Evolutionary conservation across 179 eudicot species (phyloP).

Genomic region (Patellifolia procumbens): DNA sequence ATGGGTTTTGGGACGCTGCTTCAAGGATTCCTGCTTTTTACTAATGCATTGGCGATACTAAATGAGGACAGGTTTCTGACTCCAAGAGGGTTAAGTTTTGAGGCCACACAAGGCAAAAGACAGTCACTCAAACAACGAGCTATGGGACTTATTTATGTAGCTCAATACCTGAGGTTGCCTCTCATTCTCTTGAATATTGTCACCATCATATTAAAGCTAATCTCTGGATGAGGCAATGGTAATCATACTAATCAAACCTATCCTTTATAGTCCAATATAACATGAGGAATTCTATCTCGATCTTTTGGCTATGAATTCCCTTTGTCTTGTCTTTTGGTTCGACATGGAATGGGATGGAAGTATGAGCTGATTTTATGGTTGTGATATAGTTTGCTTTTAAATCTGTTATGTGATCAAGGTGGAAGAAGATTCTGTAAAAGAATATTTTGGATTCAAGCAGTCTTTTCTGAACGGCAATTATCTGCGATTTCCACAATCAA

Average conservation of each 20-base stretch:
- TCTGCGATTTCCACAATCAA: background rate
- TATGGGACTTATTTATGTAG: constrained; percentile 77
- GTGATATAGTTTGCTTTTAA: background rate
- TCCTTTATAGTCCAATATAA: background rate
- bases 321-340: background rate
- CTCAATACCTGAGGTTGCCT: constrained; percentile 75
- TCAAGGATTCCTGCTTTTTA: constrained; percentile 79
- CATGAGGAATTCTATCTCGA: background rate
- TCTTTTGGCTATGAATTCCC: background rate
- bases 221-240: constrained; percentile 59
- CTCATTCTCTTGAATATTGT: constrained; percentile 63
- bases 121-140: constrained; percentile 68
- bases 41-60: constrained; percentile 83
- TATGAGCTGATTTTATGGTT: background rate
- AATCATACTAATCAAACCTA: no score
- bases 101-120: constrained; percentile 57
- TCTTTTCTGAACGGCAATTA: background rate
- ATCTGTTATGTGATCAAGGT: background rate
- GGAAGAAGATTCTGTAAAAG: background rate
- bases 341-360: no score
- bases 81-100: constrained; percentile 85
- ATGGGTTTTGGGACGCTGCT: constrained; percentile 87
- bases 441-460: background rate
- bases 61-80: constrained; percentile 86
- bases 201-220: constrained; percentile 61